These are phyloP conservation scores for Rhododendron williamsianum DNA, from an alignment of 148 eudicot species.

Conservation along the genomic window DNA sequence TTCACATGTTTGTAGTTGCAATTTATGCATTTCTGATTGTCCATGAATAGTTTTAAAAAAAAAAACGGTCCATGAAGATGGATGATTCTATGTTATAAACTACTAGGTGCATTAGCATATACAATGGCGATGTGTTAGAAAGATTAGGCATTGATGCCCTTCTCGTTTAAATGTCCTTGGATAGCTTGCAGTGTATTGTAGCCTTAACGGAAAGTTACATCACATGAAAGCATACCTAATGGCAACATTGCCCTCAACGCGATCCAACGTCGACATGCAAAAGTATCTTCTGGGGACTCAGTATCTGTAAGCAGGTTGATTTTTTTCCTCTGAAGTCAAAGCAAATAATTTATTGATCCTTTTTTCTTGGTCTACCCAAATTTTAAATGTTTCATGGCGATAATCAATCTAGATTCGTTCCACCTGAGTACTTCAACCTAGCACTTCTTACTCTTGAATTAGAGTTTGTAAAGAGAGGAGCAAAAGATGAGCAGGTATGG, in stretches of 20 bases:
- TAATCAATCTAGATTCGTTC: constrained; percentile 41
- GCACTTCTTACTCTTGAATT: constrained; percentile 81
- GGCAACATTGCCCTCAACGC: constrained; percentile 68
- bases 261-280: constrained; percentile 60
- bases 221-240: constrained; percentile 47
- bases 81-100: not conserved
- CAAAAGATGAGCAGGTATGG: constrained; percentile 65
- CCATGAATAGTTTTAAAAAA: not conserved
- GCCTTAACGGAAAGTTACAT: constrained; percentile 45
- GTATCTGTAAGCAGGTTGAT: constrained; percentile 55
- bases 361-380: not conserved
- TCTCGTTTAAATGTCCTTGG: constrained; percentile 9
- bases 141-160: not conserved
- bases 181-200: constrained; percentile 5
- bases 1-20: not conserved
- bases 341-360: not conserved
- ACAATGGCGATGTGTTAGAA: not conserved
- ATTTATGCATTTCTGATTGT: not conserved
- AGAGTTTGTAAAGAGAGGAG: constrained; percentile 77
- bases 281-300: constrained; percentile 56
- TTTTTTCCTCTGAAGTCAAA: not conserved
- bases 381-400: not conserved
- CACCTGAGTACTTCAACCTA: constrained; percentile 70
- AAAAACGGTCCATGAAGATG: not conserved
- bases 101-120: not conserved